Evolutionary conservation across 805 yeast genomes (phyloP).

Genomic region (Saccharomycopsis sp.): DNA sequence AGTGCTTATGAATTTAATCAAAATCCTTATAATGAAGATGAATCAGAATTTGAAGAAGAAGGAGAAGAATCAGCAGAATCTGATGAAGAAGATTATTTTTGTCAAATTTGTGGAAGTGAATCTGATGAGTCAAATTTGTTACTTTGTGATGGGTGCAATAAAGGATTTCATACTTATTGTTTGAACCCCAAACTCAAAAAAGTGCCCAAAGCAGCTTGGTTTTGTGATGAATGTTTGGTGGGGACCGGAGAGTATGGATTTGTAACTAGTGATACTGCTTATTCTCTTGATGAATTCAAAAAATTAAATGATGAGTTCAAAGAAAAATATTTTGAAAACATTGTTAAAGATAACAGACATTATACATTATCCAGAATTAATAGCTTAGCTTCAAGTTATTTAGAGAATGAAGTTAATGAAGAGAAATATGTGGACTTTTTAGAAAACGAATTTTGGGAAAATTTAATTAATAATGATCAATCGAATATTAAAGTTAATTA

Average conservation of each 20-base stretch:
- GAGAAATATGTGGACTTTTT: conserved; percentile 23
- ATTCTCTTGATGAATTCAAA: conserved; percentile 52
- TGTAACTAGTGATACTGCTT: conserved; percentile 50
- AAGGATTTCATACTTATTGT: conserved; percentile 58
- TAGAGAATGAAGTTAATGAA: conserved; percentile 39
- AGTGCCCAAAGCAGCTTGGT: conserved; percentile 61
- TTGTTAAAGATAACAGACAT: conserved; percentile 22
- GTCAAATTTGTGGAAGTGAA: conserved; percentile 22
- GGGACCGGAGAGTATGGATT: conserved; percentile 88
- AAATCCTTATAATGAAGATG: conserved; percentile 18
- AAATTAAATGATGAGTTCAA: conserved; percentile 42
- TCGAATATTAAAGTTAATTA: conserved; percentile 55
- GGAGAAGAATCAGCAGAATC: conserved; percentile 21
- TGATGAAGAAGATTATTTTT: conserved; percentile 22
- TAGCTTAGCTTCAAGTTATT: conserved; percentile 44
- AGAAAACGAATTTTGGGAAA: conserved; percentile 63
- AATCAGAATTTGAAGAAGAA: conserved; percentile 16
- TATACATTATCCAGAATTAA: background rate
- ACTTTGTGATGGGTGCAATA: conserved; percentile 68
- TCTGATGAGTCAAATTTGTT: conserved; percentile 32
- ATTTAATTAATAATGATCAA: conserved; percentile 29
- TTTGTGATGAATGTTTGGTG: conserved; percentile 71
- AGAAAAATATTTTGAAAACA: conserved; percentile 32
- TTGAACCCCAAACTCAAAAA: conserved; percentile 42
- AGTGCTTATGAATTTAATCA: conserved; percentile 16